Conservation (phyloP, 768 basidiomycete species). For the Boletus vermiculosoides region DNA sequence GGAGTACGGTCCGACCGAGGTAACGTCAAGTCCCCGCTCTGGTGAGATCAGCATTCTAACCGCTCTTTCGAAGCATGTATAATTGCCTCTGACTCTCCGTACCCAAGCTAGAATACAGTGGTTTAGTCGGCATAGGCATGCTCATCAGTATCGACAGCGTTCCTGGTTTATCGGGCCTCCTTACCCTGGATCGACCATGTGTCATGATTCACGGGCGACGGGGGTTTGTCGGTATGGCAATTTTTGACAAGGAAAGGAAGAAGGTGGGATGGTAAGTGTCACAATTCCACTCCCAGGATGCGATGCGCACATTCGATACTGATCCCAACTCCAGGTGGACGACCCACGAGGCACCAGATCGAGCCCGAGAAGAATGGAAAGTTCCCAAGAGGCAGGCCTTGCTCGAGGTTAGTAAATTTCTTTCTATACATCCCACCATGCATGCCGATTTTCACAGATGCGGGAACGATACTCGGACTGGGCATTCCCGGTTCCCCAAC, state of each 20-base stretch:
- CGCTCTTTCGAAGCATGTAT: conserved; percentile 21
- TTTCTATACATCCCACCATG: background rate
- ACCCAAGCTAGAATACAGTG: conserved; percentile 31
- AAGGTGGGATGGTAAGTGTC: conserved; percentile 26
- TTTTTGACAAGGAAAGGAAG: conserved; percentile 27
- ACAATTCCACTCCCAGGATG: background rate
- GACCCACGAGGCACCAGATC: conserved; percentile 26
- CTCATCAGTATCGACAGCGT: conserved; percentile 19
- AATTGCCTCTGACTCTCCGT: conserved; percentile 14
- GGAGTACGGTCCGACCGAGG: conserved; percentile 30
- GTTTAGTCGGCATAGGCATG: conserved; percentile 25
- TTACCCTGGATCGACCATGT: conserved; percentile 25
- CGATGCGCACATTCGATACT: background rate
- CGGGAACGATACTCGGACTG: conserved; percentile 26
- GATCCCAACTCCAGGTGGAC: conserved; percentile 26
- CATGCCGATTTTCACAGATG: conserved; percentile 14
- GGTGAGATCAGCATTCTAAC: background rate
- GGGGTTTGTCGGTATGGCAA: conserved; percentile 28
- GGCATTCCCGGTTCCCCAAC: conserved; percentile 30
- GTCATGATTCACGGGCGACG: conserved; percentile 29
- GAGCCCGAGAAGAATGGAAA: conserved; percentile 31
- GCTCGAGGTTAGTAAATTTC: conserved; percentile 10
- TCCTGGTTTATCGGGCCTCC: conserved; percentile 19
- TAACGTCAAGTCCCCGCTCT: background rate
- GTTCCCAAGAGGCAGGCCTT: conserved; percentile 21